Conservation (phyloP, 1,284 basidiomycete species). For the Apiotrichum veenhuisii region DNA sequence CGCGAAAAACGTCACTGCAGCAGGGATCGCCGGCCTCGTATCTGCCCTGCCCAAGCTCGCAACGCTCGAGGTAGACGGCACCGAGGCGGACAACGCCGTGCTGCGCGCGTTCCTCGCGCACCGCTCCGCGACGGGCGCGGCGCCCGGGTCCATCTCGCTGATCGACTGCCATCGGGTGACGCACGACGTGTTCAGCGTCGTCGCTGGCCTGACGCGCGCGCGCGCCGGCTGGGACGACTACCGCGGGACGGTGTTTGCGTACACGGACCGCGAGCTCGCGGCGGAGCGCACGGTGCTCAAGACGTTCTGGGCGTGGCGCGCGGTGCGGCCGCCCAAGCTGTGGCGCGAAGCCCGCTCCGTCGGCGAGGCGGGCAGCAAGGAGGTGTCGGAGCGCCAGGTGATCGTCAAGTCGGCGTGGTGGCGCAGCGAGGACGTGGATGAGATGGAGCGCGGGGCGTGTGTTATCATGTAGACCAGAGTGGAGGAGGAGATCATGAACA, state of each 20-base stretch:
- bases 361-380: conserved; percentile 7
- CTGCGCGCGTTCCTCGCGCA: conserved; percentile 62
- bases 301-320: conserved; percentile 82
- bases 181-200: conserved; percentile 58
- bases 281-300: conserved; percentile 61
- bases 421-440: conserved; percentile 9
- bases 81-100: conserved; percentile 61
- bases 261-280: conserved; percentile 21
- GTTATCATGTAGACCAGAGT: conserved; percentile 8
- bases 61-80: conserved; percentile 72
- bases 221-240: conserved; percentile 67
- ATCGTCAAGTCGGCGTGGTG: conserved; percentile 4
- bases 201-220: conserved; percentile 57
- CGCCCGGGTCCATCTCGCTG: conserved; percentile 54
- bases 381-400: neutral
- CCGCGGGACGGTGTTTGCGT: conserved; percentile 53
- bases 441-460: conserved; percentile 21
- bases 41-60: conserved; percentile 60
- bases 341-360: conserved; percentile 28
- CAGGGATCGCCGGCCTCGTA: conserved; percentile 63
- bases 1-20: conserved; percentile 61
- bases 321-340: conserved; percentile 56
- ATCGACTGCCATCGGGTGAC: conserved; percentile 72
- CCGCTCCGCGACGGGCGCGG: too few species aligned
- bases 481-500: too few species aligned